Conservation (phyloP, 768 basidiomycete species). For the Russula griseocarnosa region DNA sequence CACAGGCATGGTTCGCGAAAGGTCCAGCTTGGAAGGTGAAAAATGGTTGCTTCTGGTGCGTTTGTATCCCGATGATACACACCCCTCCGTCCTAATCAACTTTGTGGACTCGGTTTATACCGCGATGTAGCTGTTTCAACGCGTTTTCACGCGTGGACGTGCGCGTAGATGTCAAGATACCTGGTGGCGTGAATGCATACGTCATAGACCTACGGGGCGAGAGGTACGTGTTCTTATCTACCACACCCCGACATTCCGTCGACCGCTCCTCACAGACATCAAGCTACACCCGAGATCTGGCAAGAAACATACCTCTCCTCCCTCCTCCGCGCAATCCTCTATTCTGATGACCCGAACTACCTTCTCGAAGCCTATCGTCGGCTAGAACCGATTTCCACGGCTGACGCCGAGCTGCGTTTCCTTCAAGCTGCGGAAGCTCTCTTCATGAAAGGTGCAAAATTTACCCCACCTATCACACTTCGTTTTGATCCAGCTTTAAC, state of each 20-base stretch:
- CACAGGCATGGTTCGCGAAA: constrained; percentile 87
- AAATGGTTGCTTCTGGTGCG: constrained; percentile 89
- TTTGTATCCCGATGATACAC: constrained; percentile 23
- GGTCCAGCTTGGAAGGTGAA: constrained; percentile 83
- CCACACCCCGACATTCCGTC: not conserved
- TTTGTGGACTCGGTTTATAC: not conserved
- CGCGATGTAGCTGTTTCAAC: constrained; percentile 78
- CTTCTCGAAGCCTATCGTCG: constrained; percentile 91
- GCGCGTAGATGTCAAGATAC: constrained; percentile 96
- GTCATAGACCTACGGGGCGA: constrained; percentile 93
- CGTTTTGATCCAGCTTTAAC: not conserved
- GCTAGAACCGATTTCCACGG: constrained; percentile 87
- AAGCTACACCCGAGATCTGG: constrained; percentile 91
- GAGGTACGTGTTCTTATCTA: constrained; percentile 49
- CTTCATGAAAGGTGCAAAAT: constrained; percentile 69
- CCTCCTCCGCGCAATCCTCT: constrained; percentile 83
- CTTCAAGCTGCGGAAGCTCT: constrained; percentile 85
- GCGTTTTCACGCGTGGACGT: constrained; percentile 97
- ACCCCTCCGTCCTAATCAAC: not conserved
- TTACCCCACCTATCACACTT: not conserved
- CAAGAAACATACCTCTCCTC: constrained; percentile 97
- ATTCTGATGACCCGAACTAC: constrained; percentile 93
- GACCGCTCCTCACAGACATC: constrained; percentile 52
- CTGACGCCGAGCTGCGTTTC: constrained; percentile 86
- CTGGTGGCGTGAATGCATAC: constrained; percentile 93